These are phyloP conservation scores for Pinus albicaulis DNA, from an alignment of 75 land plant species.

Conservation along the genomic window DNA sequence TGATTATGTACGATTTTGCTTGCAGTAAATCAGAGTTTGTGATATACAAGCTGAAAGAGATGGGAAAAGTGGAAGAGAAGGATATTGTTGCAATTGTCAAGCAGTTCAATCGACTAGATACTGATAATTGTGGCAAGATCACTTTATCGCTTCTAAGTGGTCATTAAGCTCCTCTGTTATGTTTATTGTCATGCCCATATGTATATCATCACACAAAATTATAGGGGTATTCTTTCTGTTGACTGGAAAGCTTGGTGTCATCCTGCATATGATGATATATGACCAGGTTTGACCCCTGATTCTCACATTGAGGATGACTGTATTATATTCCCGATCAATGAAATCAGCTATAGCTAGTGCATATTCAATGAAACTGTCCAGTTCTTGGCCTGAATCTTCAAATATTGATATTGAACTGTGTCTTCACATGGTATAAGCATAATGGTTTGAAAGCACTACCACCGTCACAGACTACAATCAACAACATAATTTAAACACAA, in stretches of 20 bases:
- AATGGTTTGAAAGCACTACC: too few species aligned
- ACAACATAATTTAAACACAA: too few species aligned
- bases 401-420: too few species aligned
- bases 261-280: constrained; percentile 1
- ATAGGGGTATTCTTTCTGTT: not conserved
- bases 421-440: too few species aligned
- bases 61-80: constrained; percentile 53
- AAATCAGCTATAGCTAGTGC: not conserved
- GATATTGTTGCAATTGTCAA: constrained; percentile 48
- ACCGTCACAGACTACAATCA: too few species aligned
- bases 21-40: constrained; percentile 80
- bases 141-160: constrained; percentile 45
- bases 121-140: constrained; percentile 57
- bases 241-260: not conserved
- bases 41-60: constrained; percentile 66
- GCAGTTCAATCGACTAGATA: constrained; percentile 61
- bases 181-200: not conserved
- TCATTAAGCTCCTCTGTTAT: not conserved
- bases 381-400: not conserved
- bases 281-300: not conserved
- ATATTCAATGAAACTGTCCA: not conserved
- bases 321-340: constrained; percentile 4
- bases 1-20: constrained; percentile 1
- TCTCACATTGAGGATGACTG: constrained; percentile 4
- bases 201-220: not conserved